Percentiles rank a stretch among this genome's conserved stretches.
These are phyloP conservation scores for Gentiana macrophylla DNA, from an alignment of 257 asterid genomes.

Conservation along the genomic window DNA sequence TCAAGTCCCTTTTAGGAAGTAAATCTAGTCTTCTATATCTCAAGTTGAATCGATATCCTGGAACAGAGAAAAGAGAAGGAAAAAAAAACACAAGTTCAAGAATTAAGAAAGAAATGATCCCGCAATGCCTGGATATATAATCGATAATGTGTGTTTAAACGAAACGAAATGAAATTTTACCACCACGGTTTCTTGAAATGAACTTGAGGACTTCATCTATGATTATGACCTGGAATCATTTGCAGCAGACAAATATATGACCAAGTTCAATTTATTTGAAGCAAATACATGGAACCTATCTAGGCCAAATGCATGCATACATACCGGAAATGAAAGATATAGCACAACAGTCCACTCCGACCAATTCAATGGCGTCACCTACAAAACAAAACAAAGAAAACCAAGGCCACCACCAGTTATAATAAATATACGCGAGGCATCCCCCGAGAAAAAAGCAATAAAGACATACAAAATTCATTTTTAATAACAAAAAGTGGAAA, in stretches of 20 bases:
- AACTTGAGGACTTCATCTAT: slow-evolving; percentile 93
- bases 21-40: slow-evolving; percentile 70
- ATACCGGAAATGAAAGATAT: slow-evolving; percentile 94
- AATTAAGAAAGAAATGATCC: too few species aligned
- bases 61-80: neutral
- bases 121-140: too few species aligned
- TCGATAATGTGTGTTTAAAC: neutral
- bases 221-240: slow-evolving; percentile 55
- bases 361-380: slow-evolving; percentile 92
- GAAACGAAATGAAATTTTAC: slow-evolving; percentile 12
- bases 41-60: slow-evolving; percentile 55
- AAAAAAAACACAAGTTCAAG: slow-evolving; percentile 8
- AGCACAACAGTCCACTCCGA: slow-evolving; percentile 81
- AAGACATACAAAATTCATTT: neutral
- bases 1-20: slow-evolving; percentile 72
- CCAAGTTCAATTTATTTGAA: neutral
- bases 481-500: neutral
- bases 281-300: neutral
- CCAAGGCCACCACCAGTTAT: neutral
- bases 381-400: slow-evolving; percentile 9
- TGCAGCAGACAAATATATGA: neutral
- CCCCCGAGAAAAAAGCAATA: neutral
- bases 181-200: slow-evolving; percentile 59
- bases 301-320: slow-evolving; percentile 20
- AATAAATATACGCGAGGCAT: slow-evolving; percentile 7